phyloP scores from a whole-genome alignment of 257 asterid genomes.

The Salvia splendens region DNA sequence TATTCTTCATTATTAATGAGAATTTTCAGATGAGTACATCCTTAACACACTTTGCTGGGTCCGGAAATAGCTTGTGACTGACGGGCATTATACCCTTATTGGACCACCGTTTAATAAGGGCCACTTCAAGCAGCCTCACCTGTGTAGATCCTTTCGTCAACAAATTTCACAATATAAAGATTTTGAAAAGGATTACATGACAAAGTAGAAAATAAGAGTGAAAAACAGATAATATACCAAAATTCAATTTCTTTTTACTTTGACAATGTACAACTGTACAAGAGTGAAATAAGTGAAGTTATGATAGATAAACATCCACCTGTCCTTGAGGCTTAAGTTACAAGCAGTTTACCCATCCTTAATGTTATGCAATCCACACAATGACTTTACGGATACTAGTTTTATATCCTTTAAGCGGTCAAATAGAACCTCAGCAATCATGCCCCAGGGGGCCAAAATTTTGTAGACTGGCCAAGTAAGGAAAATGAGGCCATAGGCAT shows the following conservation, averaged over 20 bases:
- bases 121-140: slow-evolving; percentile 82
- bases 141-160: slow-evolving; percentile 38
- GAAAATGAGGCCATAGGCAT: not conserved
- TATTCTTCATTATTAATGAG: not conserved
- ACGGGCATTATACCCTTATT: slow-evolving; percentile 55
- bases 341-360: not conserved
- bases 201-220: slow-evolving; percentile 9
- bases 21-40: slow-evolving; percentile 45
- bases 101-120: slow-evolving; percentile 61
- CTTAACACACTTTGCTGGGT: slow-evolving; percentile 57
- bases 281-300: not conserved
- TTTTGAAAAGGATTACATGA: slow-evolving; percentile 5
- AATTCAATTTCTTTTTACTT: not conserved
- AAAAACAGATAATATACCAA: not conserved
- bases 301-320: not conserved
- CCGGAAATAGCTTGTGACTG: slow-evolving; percentile 58
- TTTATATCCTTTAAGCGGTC: not conserved
- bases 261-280: not conserved
- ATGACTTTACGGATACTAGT: not conserved
- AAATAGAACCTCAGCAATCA: no score
- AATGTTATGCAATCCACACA: slow-evolving; percentile 1
- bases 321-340: not conserved
- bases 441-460: not conserved
- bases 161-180: not conserved
- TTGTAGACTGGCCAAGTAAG: not conserved